A percentile compares a stretch with the other conserved stretches of the same genome.
These are phyloP conservation scores for Nigrograna mackinnonii DNA, from an alignment of 2,329 filamentous ascomycete genomes.

Conservation along the genomic window DNA sequence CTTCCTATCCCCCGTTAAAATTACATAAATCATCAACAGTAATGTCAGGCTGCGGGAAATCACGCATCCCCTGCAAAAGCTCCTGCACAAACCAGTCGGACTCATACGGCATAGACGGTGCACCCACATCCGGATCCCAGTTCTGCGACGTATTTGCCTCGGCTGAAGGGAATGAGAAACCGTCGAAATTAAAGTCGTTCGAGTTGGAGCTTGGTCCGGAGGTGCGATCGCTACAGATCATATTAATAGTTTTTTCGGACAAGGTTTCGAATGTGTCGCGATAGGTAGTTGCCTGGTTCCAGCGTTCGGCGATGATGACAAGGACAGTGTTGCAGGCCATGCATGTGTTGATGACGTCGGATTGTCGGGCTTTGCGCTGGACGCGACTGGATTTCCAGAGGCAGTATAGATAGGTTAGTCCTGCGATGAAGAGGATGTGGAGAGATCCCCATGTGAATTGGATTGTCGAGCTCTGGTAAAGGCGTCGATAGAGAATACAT, in stretches of 20 bases:
- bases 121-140: constrained; percentile 10
- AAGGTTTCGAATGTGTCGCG: constrained; percentile 30
- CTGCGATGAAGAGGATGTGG: constrained; percentile 41
- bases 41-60: constrained; percentile 6
- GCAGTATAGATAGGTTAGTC: constrained; percentile 41
- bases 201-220: too few relatives aligned
- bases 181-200: background rate
- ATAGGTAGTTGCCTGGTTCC: constrained; percentile 35
- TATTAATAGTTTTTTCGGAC: constrained; percentile 13
- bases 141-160: constrained; percentile 7
- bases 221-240: constrained; percentile 10
- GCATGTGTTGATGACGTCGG: constrained; percentile 33
- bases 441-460: constrained; percentile 36
- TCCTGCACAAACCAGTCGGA: constrained; percentile 7
- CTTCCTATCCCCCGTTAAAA: too few relatives aligned
- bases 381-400: constrained; percentile 24
- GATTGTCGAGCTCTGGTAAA: constrained; percentile 33
- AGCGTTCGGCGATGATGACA: constrained; percentile 41
- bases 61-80: constrained; percentile 5
- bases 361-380: constrained; percentile 7
- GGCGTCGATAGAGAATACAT: constrained; percentile 38
- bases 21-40: constrained; percentile 3
- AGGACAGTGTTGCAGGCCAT: constrained; percentile 41
- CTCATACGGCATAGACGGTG: constrained; percentile 2
- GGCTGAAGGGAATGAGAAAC: constrained; percentile 2